Base-by-base conservation (phyloP, 2,329 filamentous ascomycete genomes). In the Nannizziopsis barbatae region DNA sequence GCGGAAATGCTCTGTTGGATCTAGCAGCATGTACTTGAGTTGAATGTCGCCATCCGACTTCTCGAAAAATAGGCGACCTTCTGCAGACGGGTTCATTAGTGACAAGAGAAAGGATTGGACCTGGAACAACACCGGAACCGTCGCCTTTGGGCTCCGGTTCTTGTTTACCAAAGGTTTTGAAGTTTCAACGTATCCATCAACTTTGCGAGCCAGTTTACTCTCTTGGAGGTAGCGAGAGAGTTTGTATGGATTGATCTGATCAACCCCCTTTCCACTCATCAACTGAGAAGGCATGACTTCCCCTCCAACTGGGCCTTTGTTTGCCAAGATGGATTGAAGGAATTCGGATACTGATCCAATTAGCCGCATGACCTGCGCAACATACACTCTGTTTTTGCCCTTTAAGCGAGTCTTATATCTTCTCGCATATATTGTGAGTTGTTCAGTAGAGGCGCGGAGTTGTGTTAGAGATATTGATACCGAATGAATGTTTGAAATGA, bases 161-260 rank as follows among this genome's bases (percentile, higher is more conserved):
- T 49, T 31, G 17, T 50, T 35, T 52, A 53, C 39, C 56, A 62
- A 4, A 64, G 63, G 42, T 74, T 42, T 76, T 81, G 75, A 1
- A 77, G 64, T 51, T 2, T 77, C 74, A 2, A 81, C 77, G 60
- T 96, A 98, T 42, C 86, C 84, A 66, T 98, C 90, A 9, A 96
- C 85, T 64, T 98, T 98, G 54, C 89, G 84, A 1, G 90, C 89
- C 10, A 98, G 71, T 59, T 94, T 95, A 53, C 89, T 95, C 54
- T 92, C 83, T 59, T 90, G 84, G 3, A 98, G 77, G 63, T 96
- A 96, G 38, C 80, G 76, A 30, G 89, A 81, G 11, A 98, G 73
- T 61, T 92, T 90, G 66, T 86, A 90, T 27, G 95, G 76, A 58
- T 96, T 95, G 67, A 98, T 89, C 60, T 96, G 90, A 60, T 98